Conservation (phyloP, 2,329 filamentous ascomycete genomes). For the Elsinoe australis region DNA sequence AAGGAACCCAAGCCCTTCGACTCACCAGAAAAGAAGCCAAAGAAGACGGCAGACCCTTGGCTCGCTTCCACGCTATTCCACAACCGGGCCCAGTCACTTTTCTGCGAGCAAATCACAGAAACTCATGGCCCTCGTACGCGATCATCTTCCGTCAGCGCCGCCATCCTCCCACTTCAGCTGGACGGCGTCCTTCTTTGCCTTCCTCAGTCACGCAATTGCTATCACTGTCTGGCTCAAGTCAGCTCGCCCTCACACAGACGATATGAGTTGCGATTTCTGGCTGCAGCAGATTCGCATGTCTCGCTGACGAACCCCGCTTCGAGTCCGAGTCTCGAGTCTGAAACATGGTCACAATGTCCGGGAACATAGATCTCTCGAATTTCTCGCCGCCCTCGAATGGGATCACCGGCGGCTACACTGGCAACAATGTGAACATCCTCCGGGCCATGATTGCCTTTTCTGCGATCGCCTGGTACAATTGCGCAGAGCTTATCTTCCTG, state of each 20-base stretch:
- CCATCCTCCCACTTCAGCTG: not conserved
- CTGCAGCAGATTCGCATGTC: not conserved
- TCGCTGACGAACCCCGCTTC: not conserved
- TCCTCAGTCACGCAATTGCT: not conserved
- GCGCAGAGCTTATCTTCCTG: slow-evolving; percentile 40
- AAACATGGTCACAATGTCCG: not conserved
- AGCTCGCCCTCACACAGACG: not conserved
- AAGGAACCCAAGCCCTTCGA: not conserved
- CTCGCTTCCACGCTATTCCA: not conserved
- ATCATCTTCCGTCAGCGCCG: not conserved
- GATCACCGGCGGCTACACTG: slow-evolving; percentile 27
- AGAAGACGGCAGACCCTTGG: slow-evolving; percentile 1
- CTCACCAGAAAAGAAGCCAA: not conserved
- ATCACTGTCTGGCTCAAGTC: not conserved
- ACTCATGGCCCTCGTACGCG: not conserved
- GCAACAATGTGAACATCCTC: slow-evolving; percentile 24
- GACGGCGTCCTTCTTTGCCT: not conserved
- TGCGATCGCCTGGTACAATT: slow-evolving; percentile 32
- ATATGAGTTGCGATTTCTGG: slow-evolving; percentile 6
- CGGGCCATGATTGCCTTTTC: slow-evolving; percentile 28
- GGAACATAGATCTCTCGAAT: not conserved
- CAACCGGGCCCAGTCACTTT: not conserved
- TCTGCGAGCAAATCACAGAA: not conserved
- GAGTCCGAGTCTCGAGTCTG: not conserved
- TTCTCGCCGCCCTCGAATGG: slow-evolving; percentile 18